Evolutionary conservation across 2,329 filamentous ascomycete genomes (phyloP), one percentile per base, ranked within the genome.

Genomic region (Davidsoniella neocaledoniae): DNA sequence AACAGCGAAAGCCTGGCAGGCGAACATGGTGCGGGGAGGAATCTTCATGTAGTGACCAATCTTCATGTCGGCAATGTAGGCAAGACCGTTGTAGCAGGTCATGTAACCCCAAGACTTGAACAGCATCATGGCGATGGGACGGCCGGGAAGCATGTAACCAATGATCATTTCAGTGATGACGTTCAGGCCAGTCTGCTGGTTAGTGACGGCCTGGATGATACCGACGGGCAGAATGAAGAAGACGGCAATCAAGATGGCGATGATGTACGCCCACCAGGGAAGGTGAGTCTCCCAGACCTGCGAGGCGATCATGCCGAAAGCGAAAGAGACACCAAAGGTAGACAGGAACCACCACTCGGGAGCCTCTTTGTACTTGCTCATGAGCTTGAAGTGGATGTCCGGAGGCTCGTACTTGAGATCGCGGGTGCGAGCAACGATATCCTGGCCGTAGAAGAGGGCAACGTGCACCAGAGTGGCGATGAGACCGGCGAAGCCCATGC

Each of bases 301-400:
- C 19, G 57, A 57, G 0, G 61, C 62, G 26, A 64, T 58, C 59
- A 66, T 65, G n/a, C 62, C 62, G 5, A 78, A 64, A 2, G 60
- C 71, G n/a, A 76, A 62, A 61, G 74, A 73, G 48, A 67, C 19
- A 3, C 66, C 53, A 19, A 71, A 67, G n/a, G 73, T 61, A 5
- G 54, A 54, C 0, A 59, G 56, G 54, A 76, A 79, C 75, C 75
- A 79, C 72, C 71, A 78, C 37, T 70, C 60, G 0, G 76, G 76
- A 0, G 69, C 71, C 36, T 72, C 63, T 53, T 67, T 67, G 58
- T 77, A 80, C 51, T 69, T 71, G 33, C 63, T 58, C 74, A 79
- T 79, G 48, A 79, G 64, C 52, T 68, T 68, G 44, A 65, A 61
- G 55, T 77, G 74, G 4, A 76, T 59, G 56, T 76, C 73, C 14